Percentiles rank a stretch among this genome's conserved stretches.
Conservation (phyloP, 75 land plant species). For the Gnetum montanum region DNA sequence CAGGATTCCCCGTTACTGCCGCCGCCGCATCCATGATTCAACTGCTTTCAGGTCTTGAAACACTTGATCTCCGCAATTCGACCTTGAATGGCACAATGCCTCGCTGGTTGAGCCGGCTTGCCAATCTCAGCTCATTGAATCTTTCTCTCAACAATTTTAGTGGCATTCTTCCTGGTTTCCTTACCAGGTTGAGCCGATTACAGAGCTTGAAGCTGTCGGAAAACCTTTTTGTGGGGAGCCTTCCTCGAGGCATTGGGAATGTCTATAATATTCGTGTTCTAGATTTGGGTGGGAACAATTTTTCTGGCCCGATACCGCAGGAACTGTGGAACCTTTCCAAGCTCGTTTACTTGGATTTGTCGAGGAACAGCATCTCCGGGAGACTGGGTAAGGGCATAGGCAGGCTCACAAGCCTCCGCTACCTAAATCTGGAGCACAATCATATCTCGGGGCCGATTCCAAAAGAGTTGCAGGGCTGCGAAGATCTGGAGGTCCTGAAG, state of each 20-base stretch:
- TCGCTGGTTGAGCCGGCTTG: conserved; percentile 7
- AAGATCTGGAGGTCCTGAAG: not conserved
- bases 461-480: not conserved
- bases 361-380: conserved; percentile 12
- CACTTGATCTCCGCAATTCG: conserved; percentile 28
- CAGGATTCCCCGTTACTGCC: not conserved
- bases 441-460: conserved; percentile 11
- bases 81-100: conserved; percentile 29
- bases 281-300: conserved; percentile 7
- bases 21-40: not conserved
- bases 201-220: conserved; percentile 9
- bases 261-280: conserved; percentile 2
- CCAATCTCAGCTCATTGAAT: not conserved
- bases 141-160: conserved; percentile 6
- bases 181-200: not conserved
- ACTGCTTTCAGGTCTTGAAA: not conserved
- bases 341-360: conserved; percentile 7
- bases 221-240: conserved; percentile 17
- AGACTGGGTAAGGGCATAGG: not conserved
- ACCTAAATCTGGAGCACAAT: conserved; percentile 7
- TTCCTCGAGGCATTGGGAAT: not conserved
- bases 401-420: not conserved
- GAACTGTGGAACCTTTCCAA: not conserved
- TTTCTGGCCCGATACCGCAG: not conserved
- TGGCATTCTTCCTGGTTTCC: not conserved